Evolutionary conservation across 805 yeast genomes (phyloP), one percentile per base, ranked within the genome.

Genomic region (Torulaspora microellipsoides): DNA sequence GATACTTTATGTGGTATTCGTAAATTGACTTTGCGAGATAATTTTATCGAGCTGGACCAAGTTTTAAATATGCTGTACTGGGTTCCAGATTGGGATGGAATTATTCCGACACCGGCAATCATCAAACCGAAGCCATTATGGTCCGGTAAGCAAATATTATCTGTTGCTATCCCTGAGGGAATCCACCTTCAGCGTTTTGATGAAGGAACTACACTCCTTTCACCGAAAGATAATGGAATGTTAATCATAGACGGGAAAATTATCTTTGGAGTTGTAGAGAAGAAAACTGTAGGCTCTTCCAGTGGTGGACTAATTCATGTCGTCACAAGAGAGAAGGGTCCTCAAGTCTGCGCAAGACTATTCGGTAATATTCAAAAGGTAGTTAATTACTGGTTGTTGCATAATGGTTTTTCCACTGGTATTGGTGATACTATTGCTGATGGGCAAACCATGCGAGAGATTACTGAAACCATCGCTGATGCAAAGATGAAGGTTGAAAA

Each of bases 401-500:
- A 95, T 64, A 87, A 86, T 58, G 98, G 99, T 48, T 93, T 93
- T 70, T 91, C 98, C 10, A 95, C 95, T 57, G 99, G 99, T 77
- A 93, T 93, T 68, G 99, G 99, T 75, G 99, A 93, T 69, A 93
- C 99, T 3, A 95, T 93, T 71, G 99, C 99, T 38, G 99, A 95
- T 73, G 80, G 90, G n/a, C 82, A 78, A 27, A 93, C 99, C 33
- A 95, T 93, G 96, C 81, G 82, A 55, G 84, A 83, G 54, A 90
- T 93, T 57, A 93, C 98, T 1, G 83, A 84, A 46, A 91, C 98
- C 3, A 93, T 93, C 66, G 82, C 87, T 40, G 87, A 82, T 48
- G 99, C 99, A 12, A 95, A 95, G 67, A 78, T 77, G 36, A 88
- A 91, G 71, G 99, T 93, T 31, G 97, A 91, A 63, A 93, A 85